Evolutionary conservation across 176 grass and related monocot genomes (phyloP), one percentile per base, ranked within the genome.

Genomic region (Triticum urartu): DNA sequence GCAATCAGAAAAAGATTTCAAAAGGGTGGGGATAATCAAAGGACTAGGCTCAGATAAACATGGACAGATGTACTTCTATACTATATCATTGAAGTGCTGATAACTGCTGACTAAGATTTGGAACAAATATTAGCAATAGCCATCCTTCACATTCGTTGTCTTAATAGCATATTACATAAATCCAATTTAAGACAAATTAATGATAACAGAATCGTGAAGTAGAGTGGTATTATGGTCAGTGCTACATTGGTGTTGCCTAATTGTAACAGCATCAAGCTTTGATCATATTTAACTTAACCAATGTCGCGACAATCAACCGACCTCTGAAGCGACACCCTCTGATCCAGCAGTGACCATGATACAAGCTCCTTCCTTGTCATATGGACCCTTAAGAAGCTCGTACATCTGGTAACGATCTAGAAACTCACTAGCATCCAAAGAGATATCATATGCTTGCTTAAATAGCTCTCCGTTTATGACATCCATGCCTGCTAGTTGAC

Each of bases 361-460:
- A 85, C 91, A 95, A 33, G 96, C 96, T 73, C 96, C 96, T 77
- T 94, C 93, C 86, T 91, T 98, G 78, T 95, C 96, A 88, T 94
- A 92, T 5, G 84, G 90, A 72, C 88, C 93, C 61, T 58, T 92
- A 38, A 98, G 90, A 98, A 95, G 90, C 79, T 85, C 89, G 79
- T 86, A 86, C 84, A 95, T 89, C 83, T 98, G 75, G 60, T 98
- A 98, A 34, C 81, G 87, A 83, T 95, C 93, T 65, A 98, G 86
- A 86, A 92, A 87, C 45, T 92, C 85, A 10, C 79, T 92, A 72
- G 90, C 91, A 92, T 98, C 90, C 79, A 95, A 66, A 65, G 96
- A 95, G 9, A 85, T 67, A 83, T 75, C 68, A 9, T 95, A 98
- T 60, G 97, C 97, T 85, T 98, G 84, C 80, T 91, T 90, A 89